phyloP scores from a whole-genome alignment of 2,329 filamentous ascomycete genomes.

The Colletotrichum sp. region DNA sequence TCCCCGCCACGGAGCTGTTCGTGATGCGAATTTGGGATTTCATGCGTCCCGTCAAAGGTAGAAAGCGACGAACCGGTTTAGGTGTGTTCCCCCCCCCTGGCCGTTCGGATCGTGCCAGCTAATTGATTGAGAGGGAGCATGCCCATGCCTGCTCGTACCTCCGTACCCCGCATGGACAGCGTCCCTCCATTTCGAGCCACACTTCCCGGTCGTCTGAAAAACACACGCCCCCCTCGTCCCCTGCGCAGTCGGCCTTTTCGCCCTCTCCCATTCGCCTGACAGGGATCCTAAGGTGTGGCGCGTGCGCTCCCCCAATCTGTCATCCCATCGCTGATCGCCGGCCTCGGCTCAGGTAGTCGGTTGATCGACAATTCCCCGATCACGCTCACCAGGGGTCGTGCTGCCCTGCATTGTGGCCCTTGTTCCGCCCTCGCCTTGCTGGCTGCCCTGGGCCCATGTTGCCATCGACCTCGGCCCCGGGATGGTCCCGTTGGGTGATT shows the following conservation, averaged over 20 bases:
- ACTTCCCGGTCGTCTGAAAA: not conserved
- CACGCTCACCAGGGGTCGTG: slow-evolving; percentile 7
- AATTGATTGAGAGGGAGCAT: not conserved
- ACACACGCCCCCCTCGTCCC: not conserved
- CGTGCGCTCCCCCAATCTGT: slow-evolving; percentile 8
- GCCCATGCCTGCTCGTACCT: not conserved
- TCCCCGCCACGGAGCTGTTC: slow-evolving; percentile 1
- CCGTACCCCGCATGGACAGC: slow-evolving; percentile 10
- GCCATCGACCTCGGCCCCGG: not conserved
- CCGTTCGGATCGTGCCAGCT: slow-evolving; percentile 3
- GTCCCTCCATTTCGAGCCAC: not conserved
- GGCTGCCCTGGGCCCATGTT: not conserved
- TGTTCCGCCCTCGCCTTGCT: not conserved
- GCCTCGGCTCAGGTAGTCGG: slow-evolving; percentile 17
- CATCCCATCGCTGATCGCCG: slow-evolving; percentile 21
- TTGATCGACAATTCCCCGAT: slow-evolving; percentile 18
- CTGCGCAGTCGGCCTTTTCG: not conserved
- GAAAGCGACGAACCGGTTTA: not conserved
- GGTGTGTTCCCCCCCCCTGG: not conserved
- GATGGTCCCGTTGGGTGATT: not conserved
- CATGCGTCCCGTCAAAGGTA: not conserved
- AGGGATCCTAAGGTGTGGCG: slow-evolving; percentile 13
- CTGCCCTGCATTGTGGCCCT: slow-evolving; percentile 5
- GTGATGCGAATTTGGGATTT: not conserved
- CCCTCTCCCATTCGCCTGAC: slow-evolving; percentile 5